Evolutionary conservation across 116 monocot genomes (phyloP), one percentile per base, ranked within the genome.

Genomic region (Cymodocea nodosa): DNA sequence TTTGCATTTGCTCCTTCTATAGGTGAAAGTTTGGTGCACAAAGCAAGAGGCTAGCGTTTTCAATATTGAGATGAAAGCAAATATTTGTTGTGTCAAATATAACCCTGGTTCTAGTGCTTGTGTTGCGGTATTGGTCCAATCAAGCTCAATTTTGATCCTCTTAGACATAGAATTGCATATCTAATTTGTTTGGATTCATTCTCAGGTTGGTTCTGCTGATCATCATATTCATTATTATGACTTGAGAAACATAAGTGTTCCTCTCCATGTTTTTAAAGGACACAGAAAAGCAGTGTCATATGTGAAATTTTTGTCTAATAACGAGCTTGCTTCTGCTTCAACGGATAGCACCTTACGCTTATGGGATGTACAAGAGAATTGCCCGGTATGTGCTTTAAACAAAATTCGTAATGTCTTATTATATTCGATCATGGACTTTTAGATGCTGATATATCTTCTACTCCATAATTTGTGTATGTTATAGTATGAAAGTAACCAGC

Each of bases 41-140:
- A 98, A 89, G 40, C 86, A 92, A 86, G 98, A 98, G 75, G 79
- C 85, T 52, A 98, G 98, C 63, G 98, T 77, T 23, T 74, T 91
- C 55, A 98, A 92, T 71, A 92, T 98, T 72, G 98, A 98, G 56
- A 92, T 92, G 98, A 98, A 98, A 70, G 98, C 98, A 39, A 98
- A 98, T 74, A 98, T 98, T 30, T 98, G 98, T 66, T 98, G 87
- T 73, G 98, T 98, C 52, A 98, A 98, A 83, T 98, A 98, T 63
- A 98, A 98, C 79, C 98, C 98, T 69, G 98, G 92, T 52, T 98
- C 98, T 20, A 88, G 89, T 71, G 67, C 70, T 71, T 70, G 82
- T 71, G 82, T 98, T 51, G 98, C 92, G 65, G 98, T 98, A 98
- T 71, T 62, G 23, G 58, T 23, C 49, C 50, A 52, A 12, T 57